phyloP scores from a whole-genome alignment of 345 rosid genomes.

The Firmiana major region DNA sequence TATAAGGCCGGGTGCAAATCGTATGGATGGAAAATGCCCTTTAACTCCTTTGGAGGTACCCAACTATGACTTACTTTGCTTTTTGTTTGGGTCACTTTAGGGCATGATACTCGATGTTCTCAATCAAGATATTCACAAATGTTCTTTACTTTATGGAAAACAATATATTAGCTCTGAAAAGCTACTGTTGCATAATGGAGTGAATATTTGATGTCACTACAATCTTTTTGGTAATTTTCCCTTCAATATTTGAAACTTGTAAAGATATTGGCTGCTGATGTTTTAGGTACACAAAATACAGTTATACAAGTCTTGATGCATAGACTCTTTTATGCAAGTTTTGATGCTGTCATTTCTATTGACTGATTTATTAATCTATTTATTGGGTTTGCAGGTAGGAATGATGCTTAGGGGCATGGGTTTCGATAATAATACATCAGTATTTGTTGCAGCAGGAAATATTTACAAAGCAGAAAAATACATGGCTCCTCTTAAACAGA shows the following conservation, averaged over 20 bases:
- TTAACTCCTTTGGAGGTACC: slow-evolving; percentile 88
- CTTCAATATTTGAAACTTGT: background rate
- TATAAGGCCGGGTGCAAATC: slow-evolving; percentile 84
- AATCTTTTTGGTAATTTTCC: background rate
- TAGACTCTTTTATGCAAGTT: background rate
- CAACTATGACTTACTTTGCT: background rate
- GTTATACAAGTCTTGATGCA: background rate
- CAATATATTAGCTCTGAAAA: background rate
- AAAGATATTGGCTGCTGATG: background rate
- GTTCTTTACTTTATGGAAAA: background rate
- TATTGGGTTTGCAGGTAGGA: slow-evolving; percentile 61
- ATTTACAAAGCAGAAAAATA: slow-evolving; percentile 85
- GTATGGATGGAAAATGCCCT: slow-evolving; percentile 94
- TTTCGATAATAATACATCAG: slow-evolving; percentile 65
- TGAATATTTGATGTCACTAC: background rate
- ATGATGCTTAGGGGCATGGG: slow-evolving; percentile 99
- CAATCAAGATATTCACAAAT: background rate
- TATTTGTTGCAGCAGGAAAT: slow-evolving; percentile 87
- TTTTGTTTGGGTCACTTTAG: background rate
- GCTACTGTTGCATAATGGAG: background rate
- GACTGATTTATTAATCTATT: background rate
- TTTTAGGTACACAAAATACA: background rate
- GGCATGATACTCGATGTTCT: background rate
- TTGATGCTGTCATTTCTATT: background rate
- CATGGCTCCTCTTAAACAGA: slow-evolving; percentile 83